Base-by-base conservation (phyloP, 73 alveolate species). In the Paramecium bursaria region DNA sequence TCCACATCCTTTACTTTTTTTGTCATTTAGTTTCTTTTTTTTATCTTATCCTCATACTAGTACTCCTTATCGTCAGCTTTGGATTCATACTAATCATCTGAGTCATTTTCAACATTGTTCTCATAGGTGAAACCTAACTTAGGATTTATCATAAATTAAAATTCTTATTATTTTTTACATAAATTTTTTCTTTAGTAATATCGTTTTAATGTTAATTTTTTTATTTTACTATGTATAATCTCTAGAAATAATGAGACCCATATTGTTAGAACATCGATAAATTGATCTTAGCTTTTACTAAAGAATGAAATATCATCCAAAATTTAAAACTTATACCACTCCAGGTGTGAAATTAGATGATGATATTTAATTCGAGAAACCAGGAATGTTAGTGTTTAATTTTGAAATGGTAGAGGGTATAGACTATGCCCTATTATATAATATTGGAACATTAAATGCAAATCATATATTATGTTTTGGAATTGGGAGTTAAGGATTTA, bases 1-100 rank as follows among this genome's bases (percentile, higher is more conserved):
- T 95, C 90, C 85, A 96, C 96, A 80, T 97, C 99, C 85, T 93
- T 97, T 1, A 89, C 91, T 49, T 98, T 27, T 88, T 90, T 82
- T 93, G 85, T 55, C 87, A 92, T n/a, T 74, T 91, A 33, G 86
- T 86, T 29, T 87, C 93, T 94, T 91, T 94, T 51, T 88, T 86
- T 54, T 91, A 42, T 67, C 11, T 29, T 67, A 13, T 67, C 55
- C 3, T 42, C 55, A 42, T 3, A 67, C 7, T 22, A 53, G 22
- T 67, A 67, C 44, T 67, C 82, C 17, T 35, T 42, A 1, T 67
- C 82, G 10, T 67, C 53, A 0, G 15, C n/a, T n/a, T n/a, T n/a
- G n/a, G n/a, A n/a, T n/a, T n/a, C n/a, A n/a, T n/a, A n/a, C n/a
- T n/a, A n/a, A n/a, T n/a, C n/a, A n/a, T n/a, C n/a, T n/a, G n/a